These are phyloP conservation scores for Thermoascus crustaceus DNA, from an alignment of 2,329 filamentous ascomycete genomes.

Conservation along the genomic window DNA sequence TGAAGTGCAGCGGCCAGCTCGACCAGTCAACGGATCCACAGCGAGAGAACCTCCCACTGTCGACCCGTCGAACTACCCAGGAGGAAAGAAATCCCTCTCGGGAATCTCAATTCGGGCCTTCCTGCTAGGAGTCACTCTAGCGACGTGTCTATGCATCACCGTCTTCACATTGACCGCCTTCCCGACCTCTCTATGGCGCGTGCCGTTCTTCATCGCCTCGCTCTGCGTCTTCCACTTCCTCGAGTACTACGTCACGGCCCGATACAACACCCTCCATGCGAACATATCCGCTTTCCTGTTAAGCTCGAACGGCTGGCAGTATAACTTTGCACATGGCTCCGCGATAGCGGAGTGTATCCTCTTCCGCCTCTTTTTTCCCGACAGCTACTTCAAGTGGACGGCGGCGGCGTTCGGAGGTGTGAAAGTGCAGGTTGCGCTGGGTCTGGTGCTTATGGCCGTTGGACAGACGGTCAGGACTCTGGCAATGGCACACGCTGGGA, in stretches of 20 bases:
- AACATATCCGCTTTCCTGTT: constrained; percentile 72
- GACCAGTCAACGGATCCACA: constrained; percentile 5
- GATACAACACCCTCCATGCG: constrained; percentile 69
- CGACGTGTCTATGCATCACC: constrained; percentile 23
- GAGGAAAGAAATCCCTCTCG: constrained; percentile 34
- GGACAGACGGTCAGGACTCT: constrained; percentile 71
- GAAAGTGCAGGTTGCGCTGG: constrained; percentile 40
- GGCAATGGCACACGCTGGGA: constrained; percentile 83
- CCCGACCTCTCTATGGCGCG: constrained; percentile 46
- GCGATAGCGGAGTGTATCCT: constrained; percentile 64
- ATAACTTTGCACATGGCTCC: constrained; percentile 70
- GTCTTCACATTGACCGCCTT: constrained; percentile 19
- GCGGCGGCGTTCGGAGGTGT: constrained; percentile 29
- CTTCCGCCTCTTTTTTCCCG: constrained; percentile 19
- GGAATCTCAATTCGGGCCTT: constrained; percentile 40
- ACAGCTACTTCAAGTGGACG: constrained; percentile 41
- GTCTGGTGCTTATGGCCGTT: constrained; percentile 54
- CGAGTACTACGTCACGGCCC: constrained; percentile 86
- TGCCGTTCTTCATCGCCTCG: constrained; percentile 46
- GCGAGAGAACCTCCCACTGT: constrained; percentile 10
- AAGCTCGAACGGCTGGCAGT: constrained; percentile 72
- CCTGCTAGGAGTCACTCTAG: constrained; percentile 34
- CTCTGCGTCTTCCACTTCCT: constrained; percentile 87
- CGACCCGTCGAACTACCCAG: constrained; percentile 27
- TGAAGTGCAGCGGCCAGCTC: constrained; percentile 14